A percentile compares a stretch with the other conserved stretches of the same genome.
phyloP scores from a whole-genome alignment of 768 basidiomycete genomes.

The Boletus eberwhitei region DNA sequence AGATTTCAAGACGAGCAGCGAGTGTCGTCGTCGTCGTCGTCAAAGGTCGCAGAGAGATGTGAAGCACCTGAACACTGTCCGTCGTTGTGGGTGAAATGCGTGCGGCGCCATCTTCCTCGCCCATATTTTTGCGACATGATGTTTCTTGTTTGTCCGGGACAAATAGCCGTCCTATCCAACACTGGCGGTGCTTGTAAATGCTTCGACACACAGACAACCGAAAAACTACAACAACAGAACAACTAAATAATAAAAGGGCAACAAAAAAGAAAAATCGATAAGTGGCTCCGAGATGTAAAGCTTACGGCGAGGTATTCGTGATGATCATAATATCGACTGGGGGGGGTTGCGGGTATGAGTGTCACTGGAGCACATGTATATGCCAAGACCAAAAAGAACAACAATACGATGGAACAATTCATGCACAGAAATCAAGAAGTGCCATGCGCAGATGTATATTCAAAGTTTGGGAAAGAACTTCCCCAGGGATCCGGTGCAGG shows the following conservation, averaged over 20 bases:
- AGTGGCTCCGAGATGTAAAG: background rate
- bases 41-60: background rate
- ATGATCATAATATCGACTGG: slow-evolving; percentile 3
- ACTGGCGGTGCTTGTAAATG: background rate
- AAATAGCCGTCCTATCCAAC: slow-evolving; percentile 25
- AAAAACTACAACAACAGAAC: slow-evolving; percentile 1
- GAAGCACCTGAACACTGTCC: slow-evolving; percentile 8
- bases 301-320: slow-evolving; percentile 9
- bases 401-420: slow-evolving; percentile 1
- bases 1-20: slow-evolving; percentile 50
- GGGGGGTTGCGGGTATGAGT: slow-evolving; percentile 10
- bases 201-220: background rate
- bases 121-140: slow-evolving; percentile 37
- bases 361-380: slow-evolving; percentile 13
- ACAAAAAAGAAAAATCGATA: background rate
- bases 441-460: slow-evolving; percentile 51
- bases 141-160: slow-evolving; percentile 33
- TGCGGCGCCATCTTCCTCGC: slow-evolving; percentile 19
- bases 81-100: slow-evolving; percentile 25
- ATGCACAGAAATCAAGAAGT: slow-evolving; percentile 5
- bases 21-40: slow-evolving; percentile 1
- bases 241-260: background rate
- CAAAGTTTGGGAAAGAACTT: slow-evolving; percentile 71
- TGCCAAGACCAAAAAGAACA: background rate
- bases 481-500: slow-evolving; percentile 61